phyloP scores from a whole-genome alignment of 208 protist species.

The Trypanosoma caninum region DNA sequence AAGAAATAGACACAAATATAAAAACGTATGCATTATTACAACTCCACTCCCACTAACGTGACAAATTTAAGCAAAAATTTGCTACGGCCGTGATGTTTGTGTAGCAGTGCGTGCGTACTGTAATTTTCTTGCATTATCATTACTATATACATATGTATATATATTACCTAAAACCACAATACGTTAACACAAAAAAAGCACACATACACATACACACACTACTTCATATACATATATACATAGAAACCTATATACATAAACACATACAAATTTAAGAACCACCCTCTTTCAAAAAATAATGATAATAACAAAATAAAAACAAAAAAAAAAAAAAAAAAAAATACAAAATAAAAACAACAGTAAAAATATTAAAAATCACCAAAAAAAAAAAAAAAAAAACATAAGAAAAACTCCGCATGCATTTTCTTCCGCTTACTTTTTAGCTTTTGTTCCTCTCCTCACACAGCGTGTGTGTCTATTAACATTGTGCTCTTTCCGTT shows the following conservation, averaged over 20 bases:
- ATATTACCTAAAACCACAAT: not conserved
- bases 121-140: too few species aligned
- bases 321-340: constrained; percentile 11
- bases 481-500: too few species aligned
- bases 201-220: not conserved
- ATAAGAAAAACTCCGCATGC: not conserved
- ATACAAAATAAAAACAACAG: too few species aligned
- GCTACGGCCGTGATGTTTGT: not conserved
- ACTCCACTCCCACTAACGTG: not conserved
- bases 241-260: not conserved
- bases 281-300: not conserved
- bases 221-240: constrained; percentile 13
- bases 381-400: constrained; percentile 5
- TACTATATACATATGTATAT: too few species aligned
- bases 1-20: not conserved
- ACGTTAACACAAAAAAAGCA: not conserved
- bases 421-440: not conserved
- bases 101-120: too few species aligned
- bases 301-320: not conserved
- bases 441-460: not conserved
- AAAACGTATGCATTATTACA: not conserved
- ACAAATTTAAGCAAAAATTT: not conserved
- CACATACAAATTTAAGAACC: not conserved
- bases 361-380: too few species aligned
- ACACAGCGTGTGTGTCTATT: not conserved